A percentile compares a stretch with the other conserved stretches of the same genome.
These are phyloP conservation scores for Evernia prunastri DNA, from an alignment of 495 filamentous ascomycete species.

Conservation along the genomic window DNA sequence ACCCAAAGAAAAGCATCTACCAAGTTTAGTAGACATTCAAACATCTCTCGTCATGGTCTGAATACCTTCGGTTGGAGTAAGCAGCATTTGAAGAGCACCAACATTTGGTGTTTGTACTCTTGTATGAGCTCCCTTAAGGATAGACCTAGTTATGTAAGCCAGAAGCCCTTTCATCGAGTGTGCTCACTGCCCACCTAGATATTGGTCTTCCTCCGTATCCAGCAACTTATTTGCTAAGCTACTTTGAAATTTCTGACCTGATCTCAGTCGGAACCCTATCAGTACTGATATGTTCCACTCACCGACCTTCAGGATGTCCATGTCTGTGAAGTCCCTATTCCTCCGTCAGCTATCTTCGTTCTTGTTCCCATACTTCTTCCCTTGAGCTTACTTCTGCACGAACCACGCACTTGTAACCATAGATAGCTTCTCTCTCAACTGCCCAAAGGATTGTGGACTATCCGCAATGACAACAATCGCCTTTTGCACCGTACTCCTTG, in stretches of 20 bases:
- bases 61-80: slow-evolving; percentile 87
- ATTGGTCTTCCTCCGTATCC: slow-evolving; percentile 71
- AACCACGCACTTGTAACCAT: slow-evolving; percentile 96
- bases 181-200: slow-evolving; percentile 56
- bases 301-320: slow-evolving; percentile 63
- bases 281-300: slow-evolving; percentile 16
- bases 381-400: slow-evolving; percentile 72
- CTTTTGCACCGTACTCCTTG: slow-evolving; percentile 93
- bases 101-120: slow-evolving; percentile 86
- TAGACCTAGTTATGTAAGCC: slow-evolving; percentile 47
- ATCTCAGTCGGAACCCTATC: slow-evolving; percentile 2
- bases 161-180: slow-evolving; percentile 7
- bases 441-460: slow-evolving; percentile 71
- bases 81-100: slow-evolving; percentile 89
- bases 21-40: slow-evolving; percentile 10
- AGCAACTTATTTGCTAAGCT: slow-evolving; percentile 63
- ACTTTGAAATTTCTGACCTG: slow-evolving; percentile 74
- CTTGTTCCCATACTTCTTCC: slow-evolving; percentile 37
- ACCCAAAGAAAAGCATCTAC: slow-evolving; percentile 98
- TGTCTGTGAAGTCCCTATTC: slow-evolving; percentile 61
- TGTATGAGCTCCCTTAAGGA: slow-evolving; percentile 87
- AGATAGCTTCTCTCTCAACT: slow-evolving; percentile 73
- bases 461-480: slow-evolving; percentile 96
- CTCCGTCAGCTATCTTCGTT: slow-evolving; percentile 5
- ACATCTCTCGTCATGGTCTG: background rate